A percentile compares a stretch with the other conserved stretches of the same genome.
Conservation (phyloP, 1,284 basidiomycete genomes). For the Naganishia albida region DNA sequence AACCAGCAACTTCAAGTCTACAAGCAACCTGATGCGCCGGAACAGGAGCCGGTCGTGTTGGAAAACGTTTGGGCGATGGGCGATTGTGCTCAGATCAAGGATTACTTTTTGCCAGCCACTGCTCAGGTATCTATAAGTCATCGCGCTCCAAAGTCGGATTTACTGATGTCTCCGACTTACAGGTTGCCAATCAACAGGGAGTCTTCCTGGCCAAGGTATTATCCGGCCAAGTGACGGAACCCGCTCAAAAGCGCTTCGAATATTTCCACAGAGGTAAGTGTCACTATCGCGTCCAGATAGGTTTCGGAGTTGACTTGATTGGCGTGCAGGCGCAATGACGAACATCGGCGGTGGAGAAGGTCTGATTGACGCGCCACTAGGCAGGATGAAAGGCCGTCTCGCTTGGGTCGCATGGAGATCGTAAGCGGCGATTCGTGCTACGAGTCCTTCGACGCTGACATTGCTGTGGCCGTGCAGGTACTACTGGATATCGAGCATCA, state of each 20-base stretch:
- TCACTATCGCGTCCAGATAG: not conserved
- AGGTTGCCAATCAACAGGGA: conserved; percentile 35
- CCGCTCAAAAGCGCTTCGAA: conserved; percentile 17
- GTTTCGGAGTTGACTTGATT: not conserved
- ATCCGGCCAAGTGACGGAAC: conserved; percentile 14
- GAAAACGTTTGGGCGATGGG: conserved; percentile 30
- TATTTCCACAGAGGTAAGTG: conserved; percentile 30
- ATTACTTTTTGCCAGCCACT: conserved; percentile 31
- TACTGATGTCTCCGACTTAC: not conserved
- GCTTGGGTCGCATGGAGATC: conserved; percentile 29
- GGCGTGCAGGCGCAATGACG: conserved; percentile 31
- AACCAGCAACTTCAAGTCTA: conserved; percentile 28
- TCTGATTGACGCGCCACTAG: conserved; percentile 26
- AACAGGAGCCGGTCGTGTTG: not conserved
- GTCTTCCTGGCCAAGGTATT: conserved; percentile 29
- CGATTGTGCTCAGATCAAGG: conserved; percentile 32
- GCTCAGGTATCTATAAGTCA: conserved; percentile 30
- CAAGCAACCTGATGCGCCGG: not conserved
- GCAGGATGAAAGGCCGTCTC: conserved; percentile 27
- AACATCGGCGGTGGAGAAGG: conserved; percentile 32
- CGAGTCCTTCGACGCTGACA: not conserved
- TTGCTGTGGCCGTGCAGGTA: not conserved
- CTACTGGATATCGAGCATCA: conserved; percentile 31
- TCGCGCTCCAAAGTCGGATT: not conserved
- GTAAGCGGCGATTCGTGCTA: not conserved